Base-by-base conservation (phyloP, 2,329 filamentous ascomycete genomes). In the Fusarium chaquense region DNA sequence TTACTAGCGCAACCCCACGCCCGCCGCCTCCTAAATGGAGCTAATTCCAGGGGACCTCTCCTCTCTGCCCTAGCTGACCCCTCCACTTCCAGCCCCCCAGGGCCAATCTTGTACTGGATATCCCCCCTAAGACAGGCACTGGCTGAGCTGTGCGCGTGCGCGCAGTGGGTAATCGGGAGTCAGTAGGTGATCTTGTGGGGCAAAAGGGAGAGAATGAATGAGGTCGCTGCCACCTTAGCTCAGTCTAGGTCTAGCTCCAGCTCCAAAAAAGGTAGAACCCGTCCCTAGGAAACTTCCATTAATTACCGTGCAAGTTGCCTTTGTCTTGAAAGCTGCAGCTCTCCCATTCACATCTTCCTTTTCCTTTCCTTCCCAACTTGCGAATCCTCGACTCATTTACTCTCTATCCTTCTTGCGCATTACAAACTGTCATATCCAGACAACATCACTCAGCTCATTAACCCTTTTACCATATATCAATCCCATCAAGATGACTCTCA, bases 401-500 rank as follows among this genome's bases (percentile, higher is more conserved):
- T 32, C 53, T 47, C 54, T 38, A 41, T 45, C 43, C 22, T 38
- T 51, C n/a, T 47, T 62, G 41, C 51, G 55, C 49, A 46, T 35
- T 24, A 46, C 35, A 35, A 45, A 35, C 56, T 38, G 51, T 53
- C 41, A 67, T 58, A 62, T 44, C 46, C 46, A 49, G 28, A 30
- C n/a, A 16, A 22, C 13, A 20, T 20, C 16, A 33, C 15, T 52
- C 40, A 38, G 18, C 20, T 35, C 13, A 12, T 24, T 36, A 43
- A 24, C 6, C 6, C 13, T 38, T 43, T 35, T 50, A 40, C 41
- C 12, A 45, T 50, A 24, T 53, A 41, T 49, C 22, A 58, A 52
- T 46, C 43, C 55, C 49, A 26, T 62, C 69, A 53, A 59, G 54
- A 74, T 73, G 73, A 78, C 75, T 67, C 76, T 80, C 75, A 85